Conservation (phyloP, 495 filamentous ascomycete genomes). For the Trichoderma parareesei region DNA sequence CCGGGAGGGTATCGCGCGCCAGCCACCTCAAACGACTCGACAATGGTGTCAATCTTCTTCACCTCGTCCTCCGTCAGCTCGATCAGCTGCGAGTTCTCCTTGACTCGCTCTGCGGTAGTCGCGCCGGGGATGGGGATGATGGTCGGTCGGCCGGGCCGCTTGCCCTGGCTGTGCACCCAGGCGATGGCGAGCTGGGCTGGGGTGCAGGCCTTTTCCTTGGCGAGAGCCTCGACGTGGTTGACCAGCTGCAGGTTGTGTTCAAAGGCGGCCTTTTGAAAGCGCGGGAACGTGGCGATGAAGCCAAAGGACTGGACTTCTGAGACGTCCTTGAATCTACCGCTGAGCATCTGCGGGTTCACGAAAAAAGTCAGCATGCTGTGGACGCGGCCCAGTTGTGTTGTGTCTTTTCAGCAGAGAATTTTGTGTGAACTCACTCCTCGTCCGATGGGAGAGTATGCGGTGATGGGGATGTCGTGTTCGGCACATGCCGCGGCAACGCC, state of each 20-base stretch:
- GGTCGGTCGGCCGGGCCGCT: constrained; percentile 51
- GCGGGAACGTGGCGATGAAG: constrained; percentile 43
- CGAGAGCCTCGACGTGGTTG: constrained; percentile 55
- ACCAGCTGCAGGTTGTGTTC: constrained; percentile 66
- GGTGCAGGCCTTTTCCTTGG: constrained; percentile 60
- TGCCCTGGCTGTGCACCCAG: constrained; percentile 54
- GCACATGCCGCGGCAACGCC: constrained; percentile 65
- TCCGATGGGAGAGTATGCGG: constrained; percentile 48
- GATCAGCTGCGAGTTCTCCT: constrained; percentile 42
- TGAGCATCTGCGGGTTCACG: constrained; percentile 28
- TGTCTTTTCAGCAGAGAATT: too few relatives aligned
- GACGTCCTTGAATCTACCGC: constrained; percentile 52
- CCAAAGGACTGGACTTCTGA: constrained; percentile 58
- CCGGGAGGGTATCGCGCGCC: constrained; percentile 33
- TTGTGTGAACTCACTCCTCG: constrained; percentile 47
- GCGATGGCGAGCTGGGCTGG: constrained; percentile 69
- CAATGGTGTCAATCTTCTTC: constrained; percentile 39
- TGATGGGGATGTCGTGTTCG: constrained; percentile 60
- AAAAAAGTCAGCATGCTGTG: constrained; percentile 7
- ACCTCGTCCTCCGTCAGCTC: constrained; percentile 41
- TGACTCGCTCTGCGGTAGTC: constrained; percentile 36
- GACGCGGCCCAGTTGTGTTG: constrained; percentile 10
- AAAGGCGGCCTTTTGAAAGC: constrained; percentile 64
- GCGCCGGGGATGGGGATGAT: constrained; percentile 84
- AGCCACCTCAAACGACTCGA: constrained; percentile 33